These are phyloP conservation scores for Porogramme epimiltina DNA, from an alignment of 1,284 basidiomycete species.

Conservation along the genomic window DNA sequence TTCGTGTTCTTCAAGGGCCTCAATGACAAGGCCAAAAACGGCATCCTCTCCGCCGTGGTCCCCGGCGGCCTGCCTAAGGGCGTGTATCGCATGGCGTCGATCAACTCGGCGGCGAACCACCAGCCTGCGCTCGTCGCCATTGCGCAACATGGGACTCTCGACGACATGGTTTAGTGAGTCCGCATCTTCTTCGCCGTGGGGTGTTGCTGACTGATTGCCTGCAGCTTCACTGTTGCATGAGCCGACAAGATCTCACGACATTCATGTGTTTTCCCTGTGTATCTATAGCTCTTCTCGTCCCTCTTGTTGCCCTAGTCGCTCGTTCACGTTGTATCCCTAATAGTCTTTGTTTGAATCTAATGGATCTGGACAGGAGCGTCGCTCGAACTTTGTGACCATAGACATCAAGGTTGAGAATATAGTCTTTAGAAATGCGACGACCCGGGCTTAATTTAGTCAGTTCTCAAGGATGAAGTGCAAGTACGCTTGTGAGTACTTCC, in stretches of 20 bases:
- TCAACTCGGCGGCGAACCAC: slow-evolving; percentile 65
- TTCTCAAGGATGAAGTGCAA: no score
- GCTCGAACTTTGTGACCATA: no score
- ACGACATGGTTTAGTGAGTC: slow-evolving; percentile 48
- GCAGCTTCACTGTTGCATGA: slow-evolving; percentile 9
- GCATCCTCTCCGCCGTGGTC: slow-evolving; percentile 54
- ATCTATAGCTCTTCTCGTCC: no score
- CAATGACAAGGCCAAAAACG: slow-evolving; percentile 49
- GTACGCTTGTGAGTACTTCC: no score
- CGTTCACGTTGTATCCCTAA: neutral
- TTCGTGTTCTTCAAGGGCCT: slow-evolving; percentile 76
- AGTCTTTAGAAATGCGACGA: no score
- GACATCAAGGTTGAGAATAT: no score
- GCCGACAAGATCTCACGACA: neutral
- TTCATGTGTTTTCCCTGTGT: no score
- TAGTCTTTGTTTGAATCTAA: no score
- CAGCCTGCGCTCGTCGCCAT: slow-evolving; percentile 56
- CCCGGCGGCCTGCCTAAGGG: slow-evolving; percentile 59
- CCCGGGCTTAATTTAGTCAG: no score
- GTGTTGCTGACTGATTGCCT: neutral
- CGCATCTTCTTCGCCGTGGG: neutral
- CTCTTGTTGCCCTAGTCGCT: neutral
- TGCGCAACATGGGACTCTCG: slow-evolving; percentile 52
- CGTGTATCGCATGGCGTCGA: slow-evolving; percentile 60
- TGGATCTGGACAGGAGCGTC: no score